Percentiles rank a stretch among this genome's conserved stretches.
phyloP scores from a whole-genome alignment of 2,329 filamentous ascomycete genomes.

The Lomentospora prolificans region DNA sequence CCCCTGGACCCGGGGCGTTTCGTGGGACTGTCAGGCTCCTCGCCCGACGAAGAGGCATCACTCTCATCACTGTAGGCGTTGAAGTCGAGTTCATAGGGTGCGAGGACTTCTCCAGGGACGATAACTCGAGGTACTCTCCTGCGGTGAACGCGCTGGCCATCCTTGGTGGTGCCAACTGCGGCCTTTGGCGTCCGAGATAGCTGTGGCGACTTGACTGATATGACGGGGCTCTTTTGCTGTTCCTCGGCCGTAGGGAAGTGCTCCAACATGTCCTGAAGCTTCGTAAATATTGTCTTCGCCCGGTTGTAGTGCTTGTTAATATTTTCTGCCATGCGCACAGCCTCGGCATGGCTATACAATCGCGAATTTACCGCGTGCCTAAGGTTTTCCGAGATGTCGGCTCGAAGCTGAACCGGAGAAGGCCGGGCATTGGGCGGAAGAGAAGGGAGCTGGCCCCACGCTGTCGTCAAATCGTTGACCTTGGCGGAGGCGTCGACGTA shows the following conservation, averaged over 20 bases:
- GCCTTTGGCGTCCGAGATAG: slow-evolving; percentile 37
- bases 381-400: slow-evolving; percentile 49
- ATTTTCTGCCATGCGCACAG: slow-evolving; percentile 53
- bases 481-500: slow-evolving; percentile 46
- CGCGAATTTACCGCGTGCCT: slow-evolving; percentile 45
- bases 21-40: slow-evolving; percentile 33
- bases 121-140: slow-evolving; percentile 48
- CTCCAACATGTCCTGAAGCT: slow-evolving; percentile 49
- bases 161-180: slow-evolving; percentile 32
- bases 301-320: slow-evolving; percentile 53
- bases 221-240: slow-evolving; percentile 41
- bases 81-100: slow-evolving; percentile 55
- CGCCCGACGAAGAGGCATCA: slow-evolving; percentile 21
- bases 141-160: slow-evolving; percentile 35
- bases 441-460: slow-evolving; percentile 46
- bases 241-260: slow-evolving; percentile 46
- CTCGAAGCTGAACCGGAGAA: slow-evolving; percentile 40
- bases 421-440: slow-evolving; percentile 37
- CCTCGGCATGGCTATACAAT: slow-evolving; percentile 50
- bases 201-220: slow-evolving; percentile 42
- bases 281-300: slow-evolving; percentile 47
- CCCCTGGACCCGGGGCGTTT: slow-evolving; percentile 19
- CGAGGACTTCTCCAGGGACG: slow-evolving; percentile 55
- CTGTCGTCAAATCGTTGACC: slow-evolving; percentile 45
- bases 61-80: slow-evolving; percentile 45